Conservation (phyloP, 2,329 filamentous ascomycete species). For the Ceratocystiopsis sp. region DNA sequence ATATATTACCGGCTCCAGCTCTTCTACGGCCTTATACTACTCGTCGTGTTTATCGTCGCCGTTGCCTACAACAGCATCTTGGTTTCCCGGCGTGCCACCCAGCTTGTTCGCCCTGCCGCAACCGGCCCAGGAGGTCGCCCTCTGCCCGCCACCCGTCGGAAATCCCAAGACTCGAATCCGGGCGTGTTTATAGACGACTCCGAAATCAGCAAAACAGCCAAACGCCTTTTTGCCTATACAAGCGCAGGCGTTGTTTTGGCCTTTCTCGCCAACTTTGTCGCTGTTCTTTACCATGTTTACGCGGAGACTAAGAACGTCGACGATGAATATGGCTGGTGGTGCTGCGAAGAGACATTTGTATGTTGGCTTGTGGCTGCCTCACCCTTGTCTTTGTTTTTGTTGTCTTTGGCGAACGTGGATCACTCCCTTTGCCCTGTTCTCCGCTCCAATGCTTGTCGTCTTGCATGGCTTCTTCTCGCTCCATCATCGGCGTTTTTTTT, state of each 20-base stretch:
- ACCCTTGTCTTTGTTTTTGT: slow-evolving; percentile 5
- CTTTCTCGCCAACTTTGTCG: slow-evolving; percentile 57
- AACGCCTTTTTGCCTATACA: slow-evolving; percentile 59
- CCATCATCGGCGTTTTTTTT: background rate
- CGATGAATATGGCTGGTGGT: slow-evolving; percentile 52
- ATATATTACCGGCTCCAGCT: slow-evolving; percentile 31
- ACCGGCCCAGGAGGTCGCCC: slow-evolving; percentile 81
- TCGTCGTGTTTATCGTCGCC: slow-evolving; percentile 31
- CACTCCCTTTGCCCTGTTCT: slow-evolving; percentile 26
- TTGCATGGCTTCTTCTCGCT: too few species aligned
- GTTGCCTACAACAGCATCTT: slow-evolving; percentile 36
- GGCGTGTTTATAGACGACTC: slow-evolving; percentile 1
- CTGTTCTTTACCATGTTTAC: slow-evolving; percentile 61
- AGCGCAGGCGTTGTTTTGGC: slow-evolving; percentile 54
- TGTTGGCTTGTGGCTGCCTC: slow-evolving; percentile 9
- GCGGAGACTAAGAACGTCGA: slow-evolving; percentile 30
- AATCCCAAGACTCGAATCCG: slow-evolving; percentile 20
- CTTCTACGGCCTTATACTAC: slow-evolving; percentile 33
- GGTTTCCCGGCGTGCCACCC: slow-evolving; percentile 31
- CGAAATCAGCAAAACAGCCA: slow-evolving; percentile 48
- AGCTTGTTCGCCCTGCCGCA: slow-evolving; percentile 28
- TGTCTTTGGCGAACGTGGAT: slow-evolving; percentile 55
- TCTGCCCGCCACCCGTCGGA: slow-evolving; percentile 50
- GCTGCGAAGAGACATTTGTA: slow-evolving; percentile 37
- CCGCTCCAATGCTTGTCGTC: too few species aligned